phyloP scores from a whole-genome alignment of 257 asterid species.

The Solanum boliviense region DNA sequence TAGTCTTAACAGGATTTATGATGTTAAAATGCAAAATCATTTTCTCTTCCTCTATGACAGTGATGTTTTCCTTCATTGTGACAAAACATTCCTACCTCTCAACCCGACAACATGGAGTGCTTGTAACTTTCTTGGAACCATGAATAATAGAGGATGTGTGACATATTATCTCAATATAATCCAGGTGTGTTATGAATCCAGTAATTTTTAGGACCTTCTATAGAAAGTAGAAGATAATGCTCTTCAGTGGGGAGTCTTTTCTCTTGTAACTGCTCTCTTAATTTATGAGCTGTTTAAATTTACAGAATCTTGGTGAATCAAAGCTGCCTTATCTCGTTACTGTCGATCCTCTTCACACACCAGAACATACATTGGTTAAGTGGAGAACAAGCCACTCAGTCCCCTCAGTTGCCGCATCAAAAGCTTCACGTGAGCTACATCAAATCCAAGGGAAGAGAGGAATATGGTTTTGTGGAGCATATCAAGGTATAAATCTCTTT shows the following conservation, averaged over 20 bases:
- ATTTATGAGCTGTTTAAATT: not conserved
- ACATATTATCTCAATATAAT: constrained; percentile 71
- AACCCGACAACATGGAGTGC: constrained; percentile 65
- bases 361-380: constrained; percentile 50
- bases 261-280: not conserved
- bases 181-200: constrained; percentile 30
- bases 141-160: constrained; percentile 29
- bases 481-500: constrained; percentile 50
- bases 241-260: not conserved
- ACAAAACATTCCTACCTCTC: constrained; percentile 53
- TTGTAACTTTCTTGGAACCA: constrained; percentile 59
- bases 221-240: not conserved
- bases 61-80: constrained; percentile 64
- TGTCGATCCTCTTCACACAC: constrained; percentile 59
- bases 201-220: not conserved
- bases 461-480: constrained; percentile 92
- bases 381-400: constrained; percentile 86
- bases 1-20: not conserved
- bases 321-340: constrained; percentile 68
- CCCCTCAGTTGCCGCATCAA: constrained; percentile 86
- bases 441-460: constrained; percentile 80
- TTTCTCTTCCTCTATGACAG: constrained; percentile 32
- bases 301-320: constrained; percentile 53
- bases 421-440: constrained; percentile 56
- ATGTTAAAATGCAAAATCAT: not conserved